These are phyloP conservation scores for Phlyctochytrium arcticum DNA, from an alignment of 192 early-diverging fungal species.

Conservation along the genomic window DNA sequence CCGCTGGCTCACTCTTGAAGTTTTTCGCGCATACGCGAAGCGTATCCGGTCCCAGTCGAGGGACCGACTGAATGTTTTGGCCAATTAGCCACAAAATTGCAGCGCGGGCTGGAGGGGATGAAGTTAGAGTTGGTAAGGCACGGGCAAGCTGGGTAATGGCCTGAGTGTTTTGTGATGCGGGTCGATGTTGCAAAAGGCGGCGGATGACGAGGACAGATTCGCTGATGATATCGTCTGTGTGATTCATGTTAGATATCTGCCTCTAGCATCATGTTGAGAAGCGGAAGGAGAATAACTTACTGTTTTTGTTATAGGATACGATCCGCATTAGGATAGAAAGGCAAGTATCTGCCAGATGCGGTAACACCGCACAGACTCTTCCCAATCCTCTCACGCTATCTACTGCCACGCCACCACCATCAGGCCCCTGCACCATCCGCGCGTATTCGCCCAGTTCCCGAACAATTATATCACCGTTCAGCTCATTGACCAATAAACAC, in stretches of 20 bases:
- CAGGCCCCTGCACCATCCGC: background rate
- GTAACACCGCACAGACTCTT: background rate
- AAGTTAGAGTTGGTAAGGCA: constrained; percentile 57
- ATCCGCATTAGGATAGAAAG: constrained; percentile 32
- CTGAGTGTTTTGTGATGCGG: constrained; percentile 15
- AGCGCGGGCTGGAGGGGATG: constrained; percentile 73
- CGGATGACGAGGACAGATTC: constrained; percentile 75
- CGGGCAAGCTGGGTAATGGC: constrained; percentile 45
- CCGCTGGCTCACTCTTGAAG: constrained; percentile 54
- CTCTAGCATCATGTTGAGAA: too few relatives aligned
- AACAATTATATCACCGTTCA: constrained; percentile 65
- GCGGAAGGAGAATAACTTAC: too few relatives aligned
- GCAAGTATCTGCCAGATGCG: constrained; percentile 50
- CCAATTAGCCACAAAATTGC: constrained; percentile 84
- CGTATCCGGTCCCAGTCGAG: constrained; percentile 71
- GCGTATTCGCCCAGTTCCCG: constrained; percentile 64
- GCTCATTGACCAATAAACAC: constrained; percentile 59
- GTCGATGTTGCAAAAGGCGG: constrained; percentile 55
- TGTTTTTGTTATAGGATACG: constrained; percentile 21
- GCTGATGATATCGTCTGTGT: constrained; percentile 64
- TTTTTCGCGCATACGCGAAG: constrained; percentile 69
- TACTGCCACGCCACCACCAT: constrained; percentile 48
- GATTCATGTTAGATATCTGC: background rate
- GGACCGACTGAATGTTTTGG: constrained; percentile 65
- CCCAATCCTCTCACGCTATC: constrained; percentile 52